Percentiles rank a stretch among this genome's conserved stretches.
Conservation (phyloP, 208 protist genomes). For the Leishmania major region DNA sequence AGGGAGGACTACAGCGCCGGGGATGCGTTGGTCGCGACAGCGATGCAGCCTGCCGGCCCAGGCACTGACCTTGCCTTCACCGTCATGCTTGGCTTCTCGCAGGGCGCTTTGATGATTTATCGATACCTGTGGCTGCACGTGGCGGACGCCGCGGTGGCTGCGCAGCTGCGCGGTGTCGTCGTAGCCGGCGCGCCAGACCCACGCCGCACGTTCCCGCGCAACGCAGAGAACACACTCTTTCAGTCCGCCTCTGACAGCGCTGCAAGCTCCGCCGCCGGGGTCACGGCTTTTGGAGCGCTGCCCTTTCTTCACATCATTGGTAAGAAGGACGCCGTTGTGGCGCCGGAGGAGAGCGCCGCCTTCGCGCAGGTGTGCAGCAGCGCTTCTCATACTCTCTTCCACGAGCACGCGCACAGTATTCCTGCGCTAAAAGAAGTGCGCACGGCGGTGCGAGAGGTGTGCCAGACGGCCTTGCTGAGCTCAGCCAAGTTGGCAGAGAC, state of each 20-base stretch:
- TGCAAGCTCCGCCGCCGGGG: not conserved
- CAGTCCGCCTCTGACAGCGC: not conserved
- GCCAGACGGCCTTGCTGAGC: conserved; percentile 25
- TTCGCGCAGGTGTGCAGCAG: conserved; percentile 65
- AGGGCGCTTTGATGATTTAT: conserved; percentile 70
- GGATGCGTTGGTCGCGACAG: conserved; percentile 46
- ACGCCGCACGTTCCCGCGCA: conserved; percentile 34
- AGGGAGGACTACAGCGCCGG: conserved; percentile 43
- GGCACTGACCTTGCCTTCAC: conserved; percentile 36
- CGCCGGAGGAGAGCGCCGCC: conserved; percentile 50
- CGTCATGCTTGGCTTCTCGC: conserved; percentile 86
- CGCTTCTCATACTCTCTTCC: conserved; percentile 48
- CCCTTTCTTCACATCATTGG: conserved; percentile 85
- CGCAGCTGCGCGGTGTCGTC: conserved; percentile 44
- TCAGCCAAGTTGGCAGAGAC: conserved; percentile 22
- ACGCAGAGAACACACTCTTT: not conserved
- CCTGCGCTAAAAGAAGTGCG: conserved; percentile 59
- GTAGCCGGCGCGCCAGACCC: conserved; percentile 75
- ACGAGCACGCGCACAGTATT: conserved; percentile 88
- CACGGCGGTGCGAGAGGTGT: conserved; percentile 42
- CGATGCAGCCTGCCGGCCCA: conserved; percentile 35
- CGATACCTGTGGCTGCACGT: conserved; percentile 64
- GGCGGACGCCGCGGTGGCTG: conserved; percentile 6
- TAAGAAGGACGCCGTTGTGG: conserved; percentile 72
- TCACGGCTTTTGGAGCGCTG: conserved; percentile 44